Evolutionary conservation across 1,284 basidiomycete genomes (phyloP), one percentile per base, ranked within the genome.

Genomic region (Cryptococcus sp.): DNA sequence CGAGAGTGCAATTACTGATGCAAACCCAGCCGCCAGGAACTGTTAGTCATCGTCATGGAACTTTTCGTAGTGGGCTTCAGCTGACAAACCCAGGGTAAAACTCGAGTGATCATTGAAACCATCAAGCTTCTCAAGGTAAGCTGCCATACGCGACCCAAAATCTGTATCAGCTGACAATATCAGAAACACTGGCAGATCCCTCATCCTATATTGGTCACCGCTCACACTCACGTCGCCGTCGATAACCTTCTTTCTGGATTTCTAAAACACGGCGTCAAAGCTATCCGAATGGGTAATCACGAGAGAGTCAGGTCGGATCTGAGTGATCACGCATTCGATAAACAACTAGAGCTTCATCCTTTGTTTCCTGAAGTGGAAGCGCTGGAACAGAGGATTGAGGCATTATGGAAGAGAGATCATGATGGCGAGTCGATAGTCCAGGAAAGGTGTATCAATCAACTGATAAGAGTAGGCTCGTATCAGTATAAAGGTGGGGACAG

Each of bases 171-270:
- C 35, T 47, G 15, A 38, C 34, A 4, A 45, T 33, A 43, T 14
- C 58, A 87, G 84, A 67, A 77, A 5, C 84, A 92, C 69, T 97
- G 93, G 72, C 80, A 87, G 69, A 84, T 94, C 11, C 84, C 88
- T 7, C 84, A 89, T 44, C 91, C 91, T 0, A 80, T 96, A 46
- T 82, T 96, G 13, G 86, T 96, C 3, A 89, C 88, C 70, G 93
- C 93, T 0, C 94, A 90, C 70, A 97, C 94, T 41, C 95, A 97
- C 63, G 89, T 86, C 31, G 92, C 94, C 0, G 90, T 95, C n/a
- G 92, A 97, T 72, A 91, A 96, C 63, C 82, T 97, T 6, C 84
- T 93, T 36, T 86, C 88, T 65, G 87, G 88, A 0, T 81, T 57
- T 66, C 74, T 38, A 46, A 62, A 46, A 77, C 81, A 70, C 0